Evolutionary conservation across 2,329 filamentous ascomycete genomes (phyloP), one percentile per base, ranked within the genome.

Genomic region (Sarocladium brachiariae): DNA sequence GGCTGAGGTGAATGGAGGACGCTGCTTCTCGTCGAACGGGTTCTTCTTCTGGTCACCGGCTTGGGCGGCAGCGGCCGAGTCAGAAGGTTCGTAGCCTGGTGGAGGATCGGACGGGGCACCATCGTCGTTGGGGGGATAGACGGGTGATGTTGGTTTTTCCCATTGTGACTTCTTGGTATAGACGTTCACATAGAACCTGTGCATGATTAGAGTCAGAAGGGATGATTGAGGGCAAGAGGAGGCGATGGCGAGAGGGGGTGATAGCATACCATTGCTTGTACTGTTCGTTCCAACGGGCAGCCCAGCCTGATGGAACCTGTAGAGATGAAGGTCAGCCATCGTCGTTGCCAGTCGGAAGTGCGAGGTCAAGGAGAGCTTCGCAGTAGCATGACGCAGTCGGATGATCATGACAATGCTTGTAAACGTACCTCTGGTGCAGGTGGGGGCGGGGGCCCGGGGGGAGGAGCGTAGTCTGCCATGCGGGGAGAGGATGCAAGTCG

Each of bases 131-230:
- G 75, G 67, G 14, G 78, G 74, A 56, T 80, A 78, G 49, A 82
- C 81, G 38, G 87, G 84, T 50, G 76, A 76, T 33, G 83, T 88
- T 16, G 90, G 90, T 58, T 81, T 85, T 4, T 95, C 87, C 91
- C 91, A 96, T 76, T 92, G 87, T 4, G 91, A 95, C 63, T 86
- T 78, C 62, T 93, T 93, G 56, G 90, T 96, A 67, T 84, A 80
- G 54, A 87, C 80, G 71, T 96, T 93, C 54, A 96, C 87, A 71
- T 87, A 96, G 78, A 93, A 96, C 85, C 86, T 89, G 55, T 7
- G 27, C 19, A 6, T n/a, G 10, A 13, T 57, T n/a, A n/a, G n/a
- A n/a, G 70, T 58, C 63, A 83, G 24, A 18, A 43, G n/a, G 8
- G 24, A n/a, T 37, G 49, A 18, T 41, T 21, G 27, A 21, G 16